phyloP scores from a whole-genome alignment of 1,284 basidiomycete species.

The Sutorius eximius region DNA sequence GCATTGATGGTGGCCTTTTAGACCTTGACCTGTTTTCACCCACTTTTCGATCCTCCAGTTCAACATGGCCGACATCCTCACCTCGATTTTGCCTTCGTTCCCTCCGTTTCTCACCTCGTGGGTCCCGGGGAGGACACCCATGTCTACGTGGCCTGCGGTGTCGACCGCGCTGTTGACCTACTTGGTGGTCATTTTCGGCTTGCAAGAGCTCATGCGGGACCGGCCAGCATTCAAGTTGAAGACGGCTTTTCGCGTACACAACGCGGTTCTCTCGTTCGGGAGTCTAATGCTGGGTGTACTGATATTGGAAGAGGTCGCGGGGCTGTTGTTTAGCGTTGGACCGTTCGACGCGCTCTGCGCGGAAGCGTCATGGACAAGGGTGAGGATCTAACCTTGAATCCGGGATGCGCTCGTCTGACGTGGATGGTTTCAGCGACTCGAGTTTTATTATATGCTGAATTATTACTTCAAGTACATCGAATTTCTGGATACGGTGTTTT shows the following conservation, averaged over 20 bases:
- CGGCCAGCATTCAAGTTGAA: slow-evolving; percentile 75
- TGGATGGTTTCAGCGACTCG: slow-evolving; percentile 57
- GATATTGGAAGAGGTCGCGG: slow-evolving; percentile 86
- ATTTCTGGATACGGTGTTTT: slow-evolving; percentile 92
- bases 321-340: slow-evolving; percentile 69
- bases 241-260: slow-evolving; percentile 87
- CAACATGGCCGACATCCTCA: slow-evolving; percentile 11
- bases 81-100: slow-evolving; percentile 25
- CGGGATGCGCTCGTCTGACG: slow-evolving; percentile 8
- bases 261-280: slow-evolving; percentile 80
- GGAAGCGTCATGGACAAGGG: slow-evolving; percentile 78
- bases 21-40: background rate
- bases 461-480: slow-evolving; percentile 96
- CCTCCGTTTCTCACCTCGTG: slow-evolving; percentile 64
- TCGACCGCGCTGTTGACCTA: slow-evolving; percentile 73
- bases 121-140: slow-evolving; percentile 70
- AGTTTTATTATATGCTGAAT: slow-evolving; percentile 96
- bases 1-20: background rate
- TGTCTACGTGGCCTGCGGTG: slow-evolving; percentile 79
- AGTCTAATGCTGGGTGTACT: slow-evolving; percentile 80
- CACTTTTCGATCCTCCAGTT: background rate
- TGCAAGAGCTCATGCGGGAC: slow-evolving; percentile 84
- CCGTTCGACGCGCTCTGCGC: slow-evolving; percentile 81
- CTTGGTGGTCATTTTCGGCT: slow-evolving; percentile 84
- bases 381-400: slow-evolving; percentile 39